Conservation (phyloP, 805 yeast species). For the Sugiyamaella lignohabitans region DNA sequence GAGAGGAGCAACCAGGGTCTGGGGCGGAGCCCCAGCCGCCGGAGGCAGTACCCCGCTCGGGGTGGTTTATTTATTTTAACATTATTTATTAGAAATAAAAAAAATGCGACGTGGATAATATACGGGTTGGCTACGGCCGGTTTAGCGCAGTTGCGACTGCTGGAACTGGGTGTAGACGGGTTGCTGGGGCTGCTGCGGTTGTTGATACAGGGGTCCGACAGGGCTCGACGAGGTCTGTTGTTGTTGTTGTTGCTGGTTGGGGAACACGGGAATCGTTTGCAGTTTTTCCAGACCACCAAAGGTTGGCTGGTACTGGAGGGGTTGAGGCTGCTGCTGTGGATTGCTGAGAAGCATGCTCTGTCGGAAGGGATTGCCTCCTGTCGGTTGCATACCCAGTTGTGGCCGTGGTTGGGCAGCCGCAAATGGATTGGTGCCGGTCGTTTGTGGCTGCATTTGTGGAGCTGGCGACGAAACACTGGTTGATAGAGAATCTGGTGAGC, state of each 20-base stretch:
- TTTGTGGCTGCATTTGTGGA: constrained; percentile 10
- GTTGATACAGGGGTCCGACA: too few species aligned
- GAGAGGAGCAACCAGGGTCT: background rate
- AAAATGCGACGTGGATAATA: too few species aligned
- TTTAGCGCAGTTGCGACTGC: too few species aligned
- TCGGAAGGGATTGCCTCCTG: constrained; percentile 61
- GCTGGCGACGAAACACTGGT: background rate
- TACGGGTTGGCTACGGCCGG: too few species aligned
- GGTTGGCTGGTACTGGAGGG: constrained; percentile 42
- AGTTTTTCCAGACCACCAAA: constrained; percentile 68
- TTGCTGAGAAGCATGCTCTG: constrained; percentile 24
- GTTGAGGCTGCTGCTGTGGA: too few species aligned
- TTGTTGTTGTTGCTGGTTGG: constrained; percentile 45
- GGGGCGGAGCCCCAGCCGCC: background rate
- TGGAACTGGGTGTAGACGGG: too few species aligned
- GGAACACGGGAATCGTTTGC: constrained; percentile 63
- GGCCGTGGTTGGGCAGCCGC: constrained; percentile 13
- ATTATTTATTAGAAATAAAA: too few species aligned
- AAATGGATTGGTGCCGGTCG: constrained; percentile 11
- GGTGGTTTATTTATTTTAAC: too few species aligned
- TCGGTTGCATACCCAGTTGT: constrained; percentile 32
- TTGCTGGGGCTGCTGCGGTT: too few species aligned
- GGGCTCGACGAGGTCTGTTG: background rate
- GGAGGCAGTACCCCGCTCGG: background rate
- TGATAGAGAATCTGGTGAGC: background rate